A percentile compares a stretch with the other conserved stretches of the same genome.
phyloP scores from a whole-genome alignment of 2,329 filamentous ascomycete genomes.

The Fusarium sp. region DNA sequence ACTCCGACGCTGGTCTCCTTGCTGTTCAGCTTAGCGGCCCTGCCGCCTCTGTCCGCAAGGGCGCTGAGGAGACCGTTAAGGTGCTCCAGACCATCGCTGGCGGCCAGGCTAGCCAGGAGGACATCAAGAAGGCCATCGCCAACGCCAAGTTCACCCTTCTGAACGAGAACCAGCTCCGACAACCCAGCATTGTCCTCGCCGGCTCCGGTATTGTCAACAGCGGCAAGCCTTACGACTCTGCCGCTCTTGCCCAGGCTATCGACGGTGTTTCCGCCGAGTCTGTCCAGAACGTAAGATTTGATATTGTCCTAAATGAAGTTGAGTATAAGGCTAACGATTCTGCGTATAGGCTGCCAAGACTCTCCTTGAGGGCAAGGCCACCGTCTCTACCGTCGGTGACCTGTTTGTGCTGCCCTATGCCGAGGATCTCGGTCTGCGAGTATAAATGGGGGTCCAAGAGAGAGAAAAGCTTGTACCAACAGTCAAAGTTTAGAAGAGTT shows the following conservation, averaged over 20 bases:
- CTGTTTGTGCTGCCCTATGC: slow-evolving; percentile 92
- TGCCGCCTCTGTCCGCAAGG: slow-evolving; percentile 79
- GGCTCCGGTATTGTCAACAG: slow-evolving; percentile 87
- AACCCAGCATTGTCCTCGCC: slow-evolving; percentile 84
- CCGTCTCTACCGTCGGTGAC: slow-evolving; percentile 91
- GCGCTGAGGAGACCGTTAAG: slow-evolving; percentile 83
- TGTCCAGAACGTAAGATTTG: slow-evolving; percentile 82
- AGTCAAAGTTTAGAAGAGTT: slow-evolving; percentile 59
- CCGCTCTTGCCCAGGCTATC: slow-evolving; percentile 82
- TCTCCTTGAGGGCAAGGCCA: slow-evolving; percentile 89
- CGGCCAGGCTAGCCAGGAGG: slow-evolving; percentile 84
- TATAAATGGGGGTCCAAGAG: slow-evolving; percentile 73
- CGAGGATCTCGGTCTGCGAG: slow-evolving; percentile 92
- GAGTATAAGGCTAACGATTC: slow-evolving; percentile 47
- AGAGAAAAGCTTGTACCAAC: slow-evolving; percentile 61
- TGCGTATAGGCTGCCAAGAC: slow-evolving; percentile 83
- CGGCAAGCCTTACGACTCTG: slow-evolving; percentile 87
- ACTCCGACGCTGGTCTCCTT: slow-evolving; percentile 95
- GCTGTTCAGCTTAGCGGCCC: slow-evolving; percentile 85
- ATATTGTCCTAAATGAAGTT: slow-evolving; percentile 37
- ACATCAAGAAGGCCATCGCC: slow-evolving; percentile 91
- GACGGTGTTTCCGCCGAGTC: slow-evolving; percentile 87
- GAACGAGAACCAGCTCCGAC: slow-evolving; percentile 83
- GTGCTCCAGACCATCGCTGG: slow-evolving; percentile 85
- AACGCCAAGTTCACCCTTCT: slow-evolving; percentile 94